Evolutionary conservation across 345 rosid species (phyloP), one percentile per base, ranked within the genome.

Genomic region (Pistacia atlantica): DNA sequence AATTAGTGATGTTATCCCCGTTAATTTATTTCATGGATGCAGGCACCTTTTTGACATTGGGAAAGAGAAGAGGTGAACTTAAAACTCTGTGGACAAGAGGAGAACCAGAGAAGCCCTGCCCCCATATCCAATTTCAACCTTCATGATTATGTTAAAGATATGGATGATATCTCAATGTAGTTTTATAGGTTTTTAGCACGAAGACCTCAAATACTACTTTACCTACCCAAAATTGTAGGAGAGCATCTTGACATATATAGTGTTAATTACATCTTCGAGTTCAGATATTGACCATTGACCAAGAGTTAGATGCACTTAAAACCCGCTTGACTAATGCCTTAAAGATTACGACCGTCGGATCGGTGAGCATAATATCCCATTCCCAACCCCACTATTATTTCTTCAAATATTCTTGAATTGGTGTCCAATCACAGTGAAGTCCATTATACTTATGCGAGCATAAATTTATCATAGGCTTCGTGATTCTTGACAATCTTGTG

Each of bases 21-120:
- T 10, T 5, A 25, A 35, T 31, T 33, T 31, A 12, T 25, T 54
- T 25, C 12, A 7, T 75, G 63, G 37, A 55, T 75, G 84, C 90
- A 92, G 99, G 97, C 35, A 93, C 99, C 0, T 79, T 95, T 61
- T 65, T 92, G 82, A 80, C 90, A 54, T 65, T 93, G 87, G 93
- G 93, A 65, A 91, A 84, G 80, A 87, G 84, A 81, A 92, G 98
- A 82, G 98, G 98, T 18, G 98, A 95, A 37, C 89, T 93, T 63
- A 77, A 87, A 77, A 86, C 78, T n/a, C 85, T 93, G 55, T 95
- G 99, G 99, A 88, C 88, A 55, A 85, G 84, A 78, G 99, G 99
- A 67, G 93, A 87, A 69, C 98, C 96, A 0, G 90, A 92, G 71
- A 85, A 89, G 66, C 88, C 83, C 17, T 95, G 98, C 74, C 92